phyloP scores from a whole-genome alignment of 768 basidiomycete genomes.

The Pleurotus cornucopiae region DNA sequence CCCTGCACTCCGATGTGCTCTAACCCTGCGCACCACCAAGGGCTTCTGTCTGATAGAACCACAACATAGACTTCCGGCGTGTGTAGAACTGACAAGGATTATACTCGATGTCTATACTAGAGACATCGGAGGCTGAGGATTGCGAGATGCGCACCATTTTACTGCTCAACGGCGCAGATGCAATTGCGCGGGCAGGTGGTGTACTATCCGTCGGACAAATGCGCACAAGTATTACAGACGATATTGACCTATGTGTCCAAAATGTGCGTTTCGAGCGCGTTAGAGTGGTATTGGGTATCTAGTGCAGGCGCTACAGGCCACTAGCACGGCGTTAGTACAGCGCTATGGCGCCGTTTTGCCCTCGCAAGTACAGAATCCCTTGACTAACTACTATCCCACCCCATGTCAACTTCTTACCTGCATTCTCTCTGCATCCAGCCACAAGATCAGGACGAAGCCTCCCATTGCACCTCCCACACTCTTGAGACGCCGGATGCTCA shows the following conservation, averaged over 20 bases:
- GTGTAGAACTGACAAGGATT: background rate
- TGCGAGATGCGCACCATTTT: background rate
- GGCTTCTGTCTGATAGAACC: constrained; percentile 2
- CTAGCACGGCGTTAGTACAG: background rate
- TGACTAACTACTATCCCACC: constrained; percentile 1
- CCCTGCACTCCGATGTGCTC: background rate
- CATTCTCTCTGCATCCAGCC: background rate
- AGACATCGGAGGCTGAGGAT: background rate
- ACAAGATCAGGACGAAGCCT: background rate
- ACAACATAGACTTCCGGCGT: background rate
- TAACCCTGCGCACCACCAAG: background rate
- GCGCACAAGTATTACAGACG: background rate
- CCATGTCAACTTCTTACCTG: background rate
- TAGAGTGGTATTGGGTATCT: background rate
- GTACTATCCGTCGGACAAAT: background rate
- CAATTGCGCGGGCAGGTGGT: background rate
- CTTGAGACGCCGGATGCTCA: constrained; percentile 5
- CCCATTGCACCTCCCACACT: background rate
- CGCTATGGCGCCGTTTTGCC: background rate
- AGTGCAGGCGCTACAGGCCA: background rate
- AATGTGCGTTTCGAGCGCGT: background rate
- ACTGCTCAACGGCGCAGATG: background rate
- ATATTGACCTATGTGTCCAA: constrained; percentile 3
- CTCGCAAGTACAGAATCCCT: background rate
- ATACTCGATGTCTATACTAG: constrained; percentile 4